phyloP scores from a whole-genome alignment of 2,329 filamentous ascomycete species.

The Daldinia sp. region DNA sequence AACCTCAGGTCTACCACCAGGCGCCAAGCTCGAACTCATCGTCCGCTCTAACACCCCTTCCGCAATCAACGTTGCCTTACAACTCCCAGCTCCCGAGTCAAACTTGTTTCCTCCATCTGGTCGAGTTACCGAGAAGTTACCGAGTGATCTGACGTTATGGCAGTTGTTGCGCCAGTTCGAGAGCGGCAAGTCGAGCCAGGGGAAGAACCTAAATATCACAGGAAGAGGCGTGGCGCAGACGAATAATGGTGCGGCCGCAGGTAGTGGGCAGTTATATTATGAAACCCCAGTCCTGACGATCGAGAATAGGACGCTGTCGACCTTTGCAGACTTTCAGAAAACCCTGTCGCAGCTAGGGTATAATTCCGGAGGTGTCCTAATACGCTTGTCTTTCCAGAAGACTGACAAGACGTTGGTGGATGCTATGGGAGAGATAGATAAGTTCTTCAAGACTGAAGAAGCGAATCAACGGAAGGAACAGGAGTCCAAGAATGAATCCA shows the following conservation, averaged over 20 bases:
- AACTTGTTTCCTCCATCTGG: conserved; percentile 70
- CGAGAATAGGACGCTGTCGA: conserved; percentile 81
- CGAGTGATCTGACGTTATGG: conserved; percentile 91
- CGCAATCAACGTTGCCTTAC: conserved; percentile 88
- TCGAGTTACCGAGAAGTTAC: conserved; percentile 84
- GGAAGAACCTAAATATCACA: conserved; percentile 81
- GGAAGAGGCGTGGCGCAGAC: conserved; percentile 79
- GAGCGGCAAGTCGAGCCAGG: conserved; percentile 73
- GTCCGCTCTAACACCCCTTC: conserved; percentile 87
- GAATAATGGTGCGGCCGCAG: conserved; percentile 62
- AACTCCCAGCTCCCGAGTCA: conserved; percentile 80
- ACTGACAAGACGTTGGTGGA: conserved; percentile 85
- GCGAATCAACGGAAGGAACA: conserved; percentile 38
- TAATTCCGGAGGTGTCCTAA: conserved; percentile 82
- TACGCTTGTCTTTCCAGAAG: conserved; percentile 80
- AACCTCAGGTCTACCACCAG: conserved; percentile 82
- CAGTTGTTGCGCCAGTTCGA: conserved; percentile 91
- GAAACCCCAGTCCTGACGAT: conserved; percentile 88
- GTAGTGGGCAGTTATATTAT: conserved; percentile 84
- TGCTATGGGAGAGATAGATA: conserved; percentile 83
- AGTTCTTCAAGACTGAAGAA: conserved; percentile 73
- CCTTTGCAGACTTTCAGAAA: conserved; percentile 87
- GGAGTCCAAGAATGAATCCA: conserved; percentile 27
- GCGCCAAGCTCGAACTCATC: conserved; percentile 93
- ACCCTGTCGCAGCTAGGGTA: conserved; percentile 88